These are phyloP conservation scores for Moesziomyces antarcticus DNA, from an alignment of 1,284 basidiomycete genomes.

Conservation along the genomic window DNA sequence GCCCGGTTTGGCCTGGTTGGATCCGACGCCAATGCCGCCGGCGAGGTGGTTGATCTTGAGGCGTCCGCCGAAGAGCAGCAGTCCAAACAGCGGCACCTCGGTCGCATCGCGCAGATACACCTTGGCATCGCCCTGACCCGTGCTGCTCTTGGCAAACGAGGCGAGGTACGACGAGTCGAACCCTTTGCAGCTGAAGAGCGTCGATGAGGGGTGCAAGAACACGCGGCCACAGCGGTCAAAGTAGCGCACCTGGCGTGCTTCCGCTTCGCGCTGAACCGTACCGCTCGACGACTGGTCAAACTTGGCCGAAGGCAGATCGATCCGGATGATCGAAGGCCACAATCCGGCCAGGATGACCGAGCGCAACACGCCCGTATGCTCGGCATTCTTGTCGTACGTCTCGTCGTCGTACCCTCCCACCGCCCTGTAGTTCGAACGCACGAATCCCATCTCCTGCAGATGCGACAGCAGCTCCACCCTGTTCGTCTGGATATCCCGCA, in stretches of 20 bases:
- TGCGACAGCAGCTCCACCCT: slow-evolving; percentile 81
- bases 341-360: slow-evolving; percentile 64
- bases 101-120: slow-evolving; percentile 88
- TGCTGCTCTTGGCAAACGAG: slow-evolving; percentile 84
- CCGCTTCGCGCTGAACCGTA: slow-evolving; percentile 58
- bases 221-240: slow-evolving; percentile 72
- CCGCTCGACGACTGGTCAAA: slow-evolving; percentile 61
- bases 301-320: slow-evolving; percentile 56
- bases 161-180: slow-evolving; percentile 84
- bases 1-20: slow-evolving; percentile 17
- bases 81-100: slow-evolving; percentile 85
- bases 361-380: slow-evolving; percentile 49
- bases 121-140: slow-evolving; percentile 73
- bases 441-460: slow-evolving; percentile 80
- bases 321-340: slow-evolving; percentile 71
- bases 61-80: slow-evolving; percentile 84
- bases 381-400: slow-evolving; percentile 45
- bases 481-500: slow-evolving; percentile 84
- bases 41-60: slow-evolving; percentile 79
- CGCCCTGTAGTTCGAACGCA: slow-evolving; percentile 68
- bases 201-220: slow-evolving; percentile 86
- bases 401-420: slow-evolving; percentile 67
- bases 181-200: slow-evolving; percentile 76
- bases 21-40: slow-evolving; percentile 74
- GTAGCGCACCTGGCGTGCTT: slow-evolving; percentile 58